These are phyloP conservation scores for Phialemoniopsis sp. DNA, from an alignment of 2,329 filamentous ascomycete species.

Conservation along the genomic window DNA sequence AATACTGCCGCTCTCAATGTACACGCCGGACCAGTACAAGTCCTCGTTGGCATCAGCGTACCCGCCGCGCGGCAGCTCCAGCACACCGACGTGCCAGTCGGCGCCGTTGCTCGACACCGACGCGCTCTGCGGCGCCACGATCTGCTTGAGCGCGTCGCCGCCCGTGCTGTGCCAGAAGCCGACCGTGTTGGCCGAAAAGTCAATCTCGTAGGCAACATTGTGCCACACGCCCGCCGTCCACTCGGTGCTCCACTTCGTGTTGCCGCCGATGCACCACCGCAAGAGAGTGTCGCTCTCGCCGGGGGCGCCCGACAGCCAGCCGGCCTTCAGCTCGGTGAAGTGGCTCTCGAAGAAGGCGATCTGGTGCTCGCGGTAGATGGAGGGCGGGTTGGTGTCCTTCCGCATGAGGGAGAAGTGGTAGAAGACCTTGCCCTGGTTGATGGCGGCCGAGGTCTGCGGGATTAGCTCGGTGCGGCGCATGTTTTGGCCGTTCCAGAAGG, in stretches of 20 bases:
- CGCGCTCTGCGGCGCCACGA: conserved; percentile 52
- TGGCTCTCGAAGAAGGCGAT: conserved; percentile 56
- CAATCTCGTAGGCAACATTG: conserved; percentile 67
- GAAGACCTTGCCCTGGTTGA: conserved; percentile 57
- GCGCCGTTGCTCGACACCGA: conserved; percentile 58
- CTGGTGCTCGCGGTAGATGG: conserved; percentile 59
- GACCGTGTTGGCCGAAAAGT: conserved; percentile 57
- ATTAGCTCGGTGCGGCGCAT: conserved; percentile 70
- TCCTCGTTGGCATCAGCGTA: conserved; percentile 51
- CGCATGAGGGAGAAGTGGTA: conserved; percentile 66
- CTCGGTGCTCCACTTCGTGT: conserved; percentile 54
- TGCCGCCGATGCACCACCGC: conserved; percentile 55
- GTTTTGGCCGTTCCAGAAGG: conserved; percentile 63
- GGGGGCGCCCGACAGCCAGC: conserved; percentile 41
- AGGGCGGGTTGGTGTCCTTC: conserved; percentile 50
- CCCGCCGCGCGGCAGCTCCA: conserved; percentile 53
- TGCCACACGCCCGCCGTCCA: conserved; percentile 62
- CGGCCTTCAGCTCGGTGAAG: conserved; percentile 67
- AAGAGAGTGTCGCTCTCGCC: conserved; percentile 41
- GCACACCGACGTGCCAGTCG: conserved; percentile 66
- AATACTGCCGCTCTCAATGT: conserved; percentile 52
- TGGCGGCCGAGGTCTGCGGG: conserved; percentile 58
- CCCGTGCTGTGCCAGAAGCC: conserved; percentile 65
- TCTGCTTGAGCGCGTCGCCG: conserved; percentile 44
- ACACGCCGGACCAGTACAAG: conserved; percentile 65